Evolutionary conservation across 2,329 filamentous ascomycete species (phyloP).

Genomic region (Aspergillus sp.): DNA sequence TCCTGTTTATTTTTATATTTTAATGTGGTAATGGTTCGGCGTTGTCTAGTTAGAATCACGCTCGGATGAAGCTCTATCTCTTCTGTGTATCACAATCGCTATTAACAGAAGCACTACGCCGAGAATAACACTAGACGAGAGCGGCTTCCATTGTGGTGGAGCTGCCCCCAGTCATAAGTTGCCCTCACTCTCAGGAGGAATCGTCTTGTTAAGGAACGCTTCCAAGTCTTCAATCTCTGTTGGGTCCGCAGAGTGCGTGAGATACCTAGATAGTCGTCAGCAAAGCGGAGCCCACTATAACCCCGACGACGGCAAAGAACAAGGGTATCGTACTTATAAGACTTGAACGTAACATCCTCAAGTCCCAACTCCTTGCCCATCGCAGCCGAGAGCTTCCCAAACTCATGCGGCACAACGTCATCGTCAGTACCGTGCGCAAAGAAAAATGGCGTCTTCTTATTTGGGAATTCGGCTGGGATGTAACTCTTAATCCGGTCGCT

Average conservation of each 20-base stretch:
- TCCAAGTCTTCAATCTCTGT: constrained; percentile 83
- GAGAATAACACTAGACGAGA: constrained; percentile 22
- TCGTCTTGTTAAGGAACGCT: constrained; percentile 54
- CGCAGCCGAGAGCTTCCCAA: constrained; percentile 68
- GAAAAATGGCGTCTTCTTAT: constrained; percentile 78
- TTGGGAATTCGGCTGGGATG: constrained; percentile 56
- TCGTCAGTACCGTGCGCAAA: constrained; percentile 86
- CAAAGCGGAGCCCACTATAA: not conserved
- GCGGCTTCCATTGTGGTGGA: not conserved
- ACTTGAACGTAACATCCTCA: constrained; percentile 68
- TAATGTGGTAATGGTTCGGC: not conserved
- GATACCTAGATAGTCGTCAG: constrained; percentile 49
- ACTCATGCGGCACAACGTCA: constrained; percentile 66
- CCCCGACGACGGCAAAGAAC: not conserved
- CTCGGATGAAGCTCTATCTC: constrained; percentile 7
- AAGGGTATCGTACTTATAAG: constrained; percentile 64
- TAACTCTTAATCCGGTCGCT: constrained; percentile 62
- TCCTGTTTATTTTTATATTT: not conserved
- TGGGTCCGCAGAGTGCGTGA: constrained; percentile 73
- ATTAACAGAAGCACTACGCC: constrained; percentile 26
- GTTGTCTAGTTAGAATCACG: constrained; percentile 1
- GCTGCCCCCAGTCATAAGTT: constrained; percentile 33
- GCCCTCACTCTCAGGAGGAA: constrained; percentile 49
- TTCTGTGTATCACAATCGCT: constrained; percentile 24
- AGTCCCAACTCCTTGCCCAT: constrained; percentile 68